These are phyloP conservation scores for Phytopythium helicoides DNA, from an alignment of 352 stramenopile genomes.

Conservation along the genomic window DNA sequence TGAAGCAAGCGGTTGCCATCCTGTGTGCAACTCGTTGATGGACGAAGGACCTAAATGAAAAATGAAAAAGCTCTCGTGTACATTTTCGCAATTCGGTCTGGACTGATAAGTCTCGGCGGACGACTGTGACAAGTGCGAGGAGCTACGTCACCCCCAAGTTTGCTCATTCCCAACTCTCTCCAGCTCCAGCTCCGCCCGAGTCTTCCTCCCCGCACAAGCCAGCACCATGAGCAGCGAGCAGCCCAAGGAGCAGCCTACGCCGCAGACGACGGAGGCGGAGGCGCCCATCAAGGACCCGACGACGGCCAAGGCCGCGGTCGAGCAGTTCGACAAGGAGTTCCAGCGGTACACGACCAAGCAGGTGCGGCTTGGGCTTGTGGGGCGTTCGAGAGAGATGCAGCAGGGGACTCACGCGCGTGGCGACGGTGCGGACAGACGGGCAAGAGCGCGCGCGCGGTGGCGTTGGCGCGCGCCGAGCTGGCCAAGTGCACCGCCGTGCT, in stretches of 20 bases:
- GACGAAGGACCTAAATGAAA: no score
- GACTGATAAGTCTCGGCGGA: background rate
- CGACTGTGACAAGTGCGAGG: background rate
- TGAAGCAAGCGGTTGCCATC: conserved; percentile 21
- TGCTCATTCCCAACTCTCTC: background rate
- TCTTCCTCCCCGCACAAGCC: no score
- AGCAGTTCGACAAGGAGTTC: conserved; percentile 87
- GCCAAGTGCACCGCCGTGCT: conserved; percentile 76
- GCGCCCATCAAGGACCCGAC: conserved; percentile 13
- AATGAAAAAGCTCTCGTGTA: background rate
- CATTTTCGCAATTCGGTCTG: no score
- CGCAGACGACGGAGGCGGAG: conserved; percentile 8
- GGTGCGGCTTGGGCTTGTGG: conserved; percentile 16
- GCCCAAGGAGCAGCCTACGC: background rate
- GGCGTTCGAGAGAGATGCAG: background rate
- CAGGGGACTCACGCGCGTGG: background rate
- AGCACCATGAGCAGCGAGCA: conserved; percentile 2
- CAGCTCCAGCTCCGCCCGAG: background rate
- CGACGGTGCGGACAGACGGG: conserved; percentile 27
- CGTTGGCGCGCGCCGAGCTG: conserved; percentile 76
- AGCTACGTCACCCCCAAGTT: background rate
- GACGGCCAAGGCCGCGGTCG: conserved; percentile 39
- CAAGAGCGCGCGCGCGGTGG: conserved; percentile 69
- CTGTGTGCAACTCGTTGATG: no score
- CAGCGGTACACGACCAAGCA: conserved; percentile 85